Evolutionary conservation across 225 moss, liverwort and hornwort genomes (phyloP), one percentile per base, ranked within the genome.

Genomic region (Bryum argenteum): DNA sequence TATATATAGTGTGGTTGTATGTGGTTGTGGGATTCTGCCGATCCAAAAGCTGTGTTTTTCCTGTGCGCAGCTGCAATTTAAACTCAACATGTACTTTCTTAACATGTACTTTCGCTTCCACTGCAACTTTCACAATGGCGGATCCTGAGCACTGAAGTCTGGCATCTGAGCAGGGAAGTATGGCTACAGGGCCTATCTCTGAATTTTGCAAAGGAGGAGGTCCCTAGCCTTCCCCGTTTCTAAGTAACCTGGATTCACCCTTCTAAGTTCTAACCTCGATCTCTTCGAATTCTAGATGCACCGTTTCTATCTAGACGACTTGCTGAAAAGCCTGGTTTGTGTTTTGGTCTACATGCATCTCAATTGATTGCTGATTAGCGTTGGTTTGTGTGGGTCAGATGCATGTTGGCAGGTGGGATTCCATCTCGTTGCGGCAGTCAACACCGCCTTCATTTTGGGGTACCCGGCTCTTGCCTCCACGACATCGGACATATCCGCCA

Each of bases 361-460:
- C 13, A 5, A 16, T 8, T 0, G 24, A 40, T 14, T 41, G 16
- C 8, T 59, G 8, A 13, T 10, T 12, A 37, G 10, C 5, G 21
- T 55, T 66, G 0, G 38, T 5, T 0, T 66, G 39, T 11, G 24
- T 66, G 28, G 28, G 28, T 2, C 63, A 88, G 88, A 85, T 67
- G 24, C 75, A 2, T 83, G 88, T 82, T 85, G 85, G 88, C 75
- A 71, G 1, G 85, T 88, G 1, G 85, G 85, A 4, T 79, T 88
- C 48, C 84, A 82, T 52, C 58, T 88, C 8, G 58, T 88, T 8
- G 82, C 82, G 0, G 75, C 83, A 0, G 59, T 88, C 6, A 88
- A 83, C 80, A 82, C 79, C 0, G 82, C 85, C 0, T 85, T 88
- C 48, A 76, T 85, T 48, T 54, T 85, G 48, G 88, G 88, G 11